These are phyloP conservation scores for Decorospora gaudefroyi DNA, from an alignment of 2,329 filamentous ascomycete genomes.

Conservation along the genomic window DNA sequence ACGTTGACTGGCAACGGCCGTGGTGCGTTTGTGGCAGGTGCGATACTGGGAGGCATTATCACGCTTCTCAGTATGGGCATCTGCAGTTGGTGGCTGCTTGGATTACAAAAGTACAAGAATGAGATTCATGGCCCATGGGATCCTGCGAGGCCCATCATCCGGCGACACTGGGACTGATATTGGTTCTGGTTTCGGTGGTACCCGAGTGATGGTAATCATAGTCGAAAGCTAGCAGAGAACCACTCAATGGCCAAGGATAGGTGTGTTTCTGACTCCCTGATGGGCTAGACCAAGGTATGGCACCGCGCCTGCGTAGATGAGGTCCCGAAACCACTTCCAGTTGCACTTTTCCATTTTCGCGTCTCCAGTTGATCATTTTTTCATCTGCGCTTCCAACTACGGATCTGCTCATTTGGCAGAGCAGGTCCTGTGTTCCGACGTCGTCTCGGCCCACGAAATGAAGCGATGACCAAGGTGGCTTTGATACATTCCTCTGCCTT, in stretches of 20 bases:
- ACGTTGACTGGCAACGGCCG: conserved; percentile 60
- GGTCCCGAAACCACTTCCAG: conserved; percentile 38
- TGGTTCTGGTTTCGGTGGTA: conserved; percentile 10
- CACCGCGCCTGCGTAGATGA: conserved; percentile 26
- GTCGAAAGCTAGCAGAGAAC: conserved; percentile 34
- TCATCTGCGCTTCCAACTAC: conserved; percentile 24
- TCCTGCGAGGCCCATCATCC: conserved; percentile 84
- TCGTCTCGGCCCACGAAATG: conserved; percentile 47
- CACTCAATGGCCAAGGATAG: conserved; percentile 39
- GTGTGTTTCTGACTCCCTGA: conserved; percentile 19
- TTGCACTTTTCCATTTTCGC: conserved; percentile 32
- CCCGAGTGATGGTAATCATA: conserved; percentile 36
- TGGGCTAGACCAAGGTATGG: conserved; percentile 20
- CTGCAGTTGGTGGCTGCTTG: conserved; percentile 97
- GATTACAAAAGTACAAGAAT: conserved; percentile 97
- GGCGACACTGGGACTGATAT: conserved; percentile 64
- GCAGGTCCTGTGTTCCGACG: conserved; percentile 41
- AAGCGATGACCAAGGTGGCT: conserved; percentile 44
- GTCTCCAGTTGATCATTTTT: conserved; percentile 41
- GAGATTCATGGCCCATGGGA: conserved; percentile 99
- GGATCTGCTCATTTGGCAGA: conserved; percentile 40
- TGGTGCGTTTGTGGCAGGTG: conserved; percentile 68
- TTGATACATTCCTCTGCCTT: conserved; percentile 38
- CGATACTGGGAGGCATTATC: conserved; percentile 73
- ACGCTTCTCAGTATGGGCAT: conserved; percentile 83